Evolutionary conservation across 1,284 basidiomycete species (phyloP), one percentile per base, ranked within the genome.

Genomic region (Moesziomyces globuligerus): DNA sequence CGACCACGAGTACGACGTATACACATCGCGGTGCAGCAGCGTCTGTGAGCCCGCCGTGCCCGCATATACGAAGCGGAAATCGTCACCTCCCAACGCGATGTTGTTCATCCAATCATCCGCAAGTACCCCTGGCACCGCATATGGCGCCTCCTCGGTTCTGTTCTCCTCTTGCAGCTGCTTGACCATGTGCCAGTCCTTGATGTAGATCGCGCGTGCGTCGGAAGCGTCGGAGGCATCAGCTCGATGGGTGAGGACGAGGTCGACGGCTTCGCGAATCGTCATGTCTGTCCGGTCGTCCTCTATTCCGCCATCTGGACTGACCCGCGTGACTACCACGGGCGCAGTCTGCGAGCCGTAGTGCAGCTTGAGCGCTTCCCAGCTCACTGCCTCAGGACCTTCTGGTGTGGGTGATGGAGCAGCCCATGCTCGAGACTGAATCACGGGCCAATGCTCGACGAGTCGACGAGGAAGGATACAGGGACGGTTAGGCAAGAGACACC

Each of bases 101-200:
- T 81, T 78, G 68, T 79, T 75, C 74, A 80, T 80, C 78, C 87
- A 87, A 73, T 88, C 87, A 61, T 88, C 87, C 60, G 70, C 49
- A 48, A 87, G 85, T 6, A 85, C 77, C 5, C 76, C 64, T 0
- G 86, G 85, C 0, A 85, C 85, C 5, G 48, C 52, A 61, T 87
- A 88, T 11, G 87, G 83, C 29, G 26, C 20, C 18, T 23, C 21
- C 11, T n/a, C 6, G 1, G 2, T 7, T 2, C 24, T 11, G 0
- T 28, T 0, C 3, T 24, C 83, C 46, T 51, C 76, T 70, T 18
- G 78, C 72, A 71, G 49, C 10, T 73, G 65, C 18, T 68, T 73
- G 10, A 86, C 79, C 0, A 87, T 74, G 76, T 88, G 87, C 86
- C 86, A 87, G 67, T 88, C 87, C 64, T 87, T 87, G 52, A 87